Base-by-base conservation (phyloP, 139 green algal species). In the Monoraphidium neglectum region DNA sequence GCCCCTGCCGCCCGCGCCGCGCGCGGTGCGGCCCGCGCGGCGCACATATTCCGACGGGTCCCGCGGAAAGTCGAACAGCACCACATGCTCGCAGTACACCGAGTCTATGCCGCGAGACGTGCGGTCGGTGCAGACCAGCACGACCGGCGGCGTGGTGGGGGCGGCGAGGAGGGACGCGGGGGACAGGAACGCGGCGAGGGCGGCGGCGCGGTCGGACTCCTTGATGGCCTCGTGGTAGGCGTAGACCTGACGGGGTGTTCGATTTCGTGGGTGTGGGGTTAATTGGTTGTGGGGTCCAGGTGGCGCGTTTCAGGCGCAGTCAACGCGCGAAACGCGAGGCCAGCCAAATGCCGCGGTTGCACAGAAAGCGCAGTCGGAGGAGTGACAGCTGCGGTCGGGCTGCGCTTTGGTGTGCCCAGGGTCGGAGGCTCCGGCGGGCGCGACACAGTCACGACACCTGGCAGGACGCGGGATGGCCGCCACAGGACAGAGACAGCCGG, bases 51-150 rank as follows among this genome's bases (percentile, higher is more conserved):
- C 95, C 0, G 86, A 95, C 0, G 95, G 95, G 77, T 99, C 95
- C 0, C 95, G 78, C 0, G 95, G 95, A 81, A 99, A 98, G 82
- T 99, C 95, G 78, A 98, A 99, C 68, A 99, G 83, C 70, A 99
- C 89, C 32, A 98, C 95, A 56, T 97, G 93, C 35, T 91, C 82
- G 70, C 91, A 91, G 76, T 87, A 84, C 64, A 84, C 78, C 66
- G 59, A 82, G 85, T 97, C 94, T 38, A 98, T 85, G 37, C 94
- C 93, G 43, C 75, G 75, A 1, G 65, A 75, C 2, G 75, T 75
- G 36, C 75, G 67, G 83, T 97, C 92, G 15, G 92, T 97, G 79
- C 87, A 93, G 38, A 97, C 85, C 16, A 97, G 82, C 3, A 95
- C 74, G 54, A 86, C 73, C n/a, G 51, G 71, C 12, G 32, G 70